These are phyloP conservation scores for Chrysoporthe cubensis DNA, from an alignment of 2,329 filamentous ascomycete genomes.

Conservation along the genomic window DNA sequence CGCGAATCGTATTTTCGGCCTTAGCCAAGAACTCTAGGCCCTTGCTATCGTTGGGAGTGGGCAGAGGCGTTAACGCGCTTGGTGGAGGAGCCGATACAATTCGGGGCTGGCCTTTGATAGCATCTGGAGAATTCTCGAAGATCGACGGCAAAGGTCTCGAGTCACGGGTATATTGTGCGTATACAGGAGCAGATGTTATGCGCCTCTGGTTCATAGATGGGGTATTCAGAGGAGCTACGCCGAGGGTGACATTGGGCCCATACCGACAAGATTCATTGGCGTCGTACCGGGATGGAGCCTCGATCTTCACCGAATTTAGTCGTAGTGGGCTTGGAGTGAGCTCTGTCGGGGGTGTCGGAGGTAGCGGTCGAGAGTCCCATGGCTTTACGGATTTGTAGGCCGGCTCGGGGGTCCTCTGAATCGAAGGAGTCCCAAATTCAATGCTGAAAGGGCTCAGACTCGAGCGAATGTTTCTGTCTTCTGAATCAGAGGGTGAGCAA, in stretches of 20 bases:
- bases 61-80: conserved; percentile 24
- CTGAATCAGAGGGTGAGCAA: conserved; percentile 33
- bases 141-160: conserved; percentile 53
- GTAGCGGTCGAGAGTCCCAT: conserved; percentile 56
- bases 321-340: conserved; percentile 31
- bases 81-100: conserved; percentile 51
- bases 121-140: conserved; percentile 44
- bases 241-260: conserved; percentile 3
- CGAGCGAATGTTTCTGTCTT: conserved; percentile 35
- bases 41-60: conserved; percentile 38
- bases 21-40: conserved; percentile 49
- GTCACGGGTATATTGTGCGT: conserved; percentile 45
- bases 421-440: conserved; percentile 39
- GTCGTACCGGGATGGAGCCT: conserved; percentile 6
- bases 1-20: conserved; percentile 56
- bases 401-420: conserved; percentile 22
- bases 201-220: conserved; percentile 44
- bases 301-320: conserved; percentile 19
- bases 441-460: conserved; percentile 48
- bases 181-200: conserved; percentile 55
- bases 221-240: conserved; percentile 22
- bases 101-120: conserved; percentile 42
- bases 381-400: conserved; percentile 26
- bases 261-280: not conserved
- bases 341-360: conserved; percentile 49